Base-by-base conservation (phyloP, 2,329 filamentous ascomycete species). In the Aspergillus caelatus region DNA sequence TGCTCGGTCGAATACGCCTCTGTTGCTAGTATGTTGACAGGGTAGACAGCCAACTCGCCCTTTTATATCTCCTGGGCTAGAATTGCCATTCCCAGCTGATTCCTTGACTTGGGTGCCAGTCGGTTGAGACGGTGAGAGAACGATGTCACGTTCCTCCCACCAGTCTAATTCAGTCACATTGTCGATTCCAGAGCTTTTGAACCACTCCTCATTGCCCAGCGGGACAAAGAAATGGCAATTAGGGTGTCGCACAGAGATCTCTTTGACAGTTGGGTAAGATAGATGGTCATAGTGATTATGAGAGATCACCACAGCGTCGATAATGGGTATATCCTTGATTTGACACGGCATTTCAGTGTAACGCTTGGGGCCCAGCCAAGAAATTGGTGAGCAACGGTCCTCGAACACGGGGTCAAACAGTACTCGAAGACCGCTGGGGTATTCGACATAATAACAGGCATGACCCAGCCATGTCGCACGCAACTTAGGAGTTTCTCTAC, bases 271-370 rank as follows among this genome's bases (percentile, higher is more conserved):
- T 0, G 88, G 85, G 70, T 93, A 88, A 1, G 91, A 94, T 14
- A 98, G 82, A 74, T 97, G 94, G 78, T 97, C 94, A 77, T 97
- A 97, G 79, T 97, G 94, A 71, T 89, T 93, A 79, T 97, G 94
- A 21, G 89, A 92, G 69, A 97, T 96, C 60, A 95, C 82, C 11
- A 92, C 76, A 10, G 79, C 77, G 71, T 83, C 76, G 67, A 83
- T 77, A 63, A 73, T 71, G 0, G 94, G 94, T 4, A 97, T 85
- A 68, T 96, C 92, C 57, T 86, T 84, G 66, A 96, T 86, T 60
- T 89, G 78, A 77, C 93, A 97, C 0, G 94, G 92, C 62, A 85
- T 83, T 26, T 88, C 84, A 0, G 94, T 96, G 78, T 87, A 97
- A 57, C 94, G 85, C 78, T 91, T 91, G 2, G 94, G 91, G 0